Evolutionary conservation across 768 basidiomycete genomes (phyloP).

Genomic region (Brasilioporus rufonigricans): DNA sequence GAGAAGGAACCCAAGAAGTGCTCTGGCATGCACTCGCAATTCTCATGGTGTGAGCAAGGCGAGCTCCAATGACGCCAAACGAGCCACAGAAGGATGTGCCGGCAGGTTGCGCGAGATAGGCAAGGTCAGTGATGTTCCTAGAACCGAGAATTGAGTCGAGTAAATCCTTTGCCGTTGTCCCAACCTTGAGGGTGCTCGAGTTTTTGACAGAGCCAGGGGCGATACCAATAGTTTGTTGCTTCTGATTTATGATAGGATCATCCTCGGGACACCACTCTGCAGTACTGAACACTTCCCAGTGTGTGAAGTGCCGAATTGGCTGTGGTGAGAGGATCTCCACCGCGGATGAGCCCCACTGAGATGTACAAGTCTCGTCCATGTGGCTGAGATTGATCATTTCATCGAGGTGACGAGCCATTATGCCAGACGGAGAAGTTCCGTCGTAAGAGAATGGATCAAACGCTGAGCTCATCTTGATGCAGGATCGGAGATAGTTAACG

Average conservation of each 20-base stretch:
- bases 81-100: conserved; percentile 27
- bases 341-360: background rate
- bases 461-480: conserved; percentile 24
- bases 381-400: conserved; percentile 14
- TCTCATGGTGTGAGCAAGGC: conserved; percentile 21
- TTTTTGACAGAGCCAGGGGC: conserved; percentile 26
- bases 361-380: background rate
- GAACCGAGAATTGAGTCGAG: conserved; percentile 28
- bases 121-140: background rate
- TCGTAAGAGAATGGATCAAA: conserved; percentile 27
- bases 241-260: conserved; percentile 31
- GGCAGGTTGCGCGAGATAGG: conserved; percentile 6
- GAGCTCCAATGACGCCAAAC: conserved; percentile 23
- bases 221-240: conserved; percentile 25
- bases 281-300: conserved; percentile 11
- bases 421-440: conserved; percentile 7
- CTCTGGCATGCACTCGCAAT: conserved; percentile 16
- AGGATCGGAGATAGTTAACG: conserved; percentile 21
- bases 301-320: conserved; percentile 6
- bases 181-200: background rate
- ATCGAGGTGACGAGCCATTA: conserved; percentile 23
- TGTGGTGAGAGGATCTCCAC: conserved; percentile 15
- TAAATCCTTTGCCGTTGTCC: conserved; percentile 26
- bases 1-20: conserved; percentile 21
- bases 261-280: conserved; percentile 30